Base-by-base conservation (phyloP, 805 yeast genomes). In the Teunomyces pallodes region DNA sequence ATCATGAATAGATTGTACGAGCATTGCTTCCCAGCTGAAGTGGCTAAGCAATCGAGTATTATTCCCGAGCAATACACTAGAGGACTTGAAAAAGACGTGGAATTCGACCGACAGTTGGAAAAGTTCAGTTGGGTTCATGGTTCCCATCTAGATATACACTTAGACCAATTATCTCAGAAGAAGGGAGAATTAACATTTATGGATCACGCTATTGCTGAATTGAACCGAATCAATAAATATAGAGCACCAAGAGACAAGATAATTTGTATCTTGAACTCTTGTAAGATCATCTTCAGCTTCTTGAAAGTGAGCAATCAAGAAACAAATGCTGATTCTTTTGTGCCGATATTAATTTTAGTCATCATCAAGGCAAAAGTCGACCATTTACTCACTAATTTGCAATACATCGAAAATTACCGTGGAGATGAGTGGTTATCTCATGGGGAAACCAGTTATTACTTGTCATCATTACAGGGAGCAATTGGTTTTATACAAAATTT, bases 201-300 rank as follows among this genome's bases (percentile, higher is more conserved):
- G 82, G 56, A 75, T 64, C 56, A 75, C 48, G 94, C 97, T 0
- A 77, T 84, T 1, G 73, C 72, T 9, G 98, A 94, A 65, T 74
- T 94, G 43, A 72, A 75, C 53, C 90, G 90, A 57, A 83, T 94
- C 59, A 86, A 87, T 64, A 76, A 81, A 46, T 95, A 86, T 64
- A 80, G 95, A 56, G 92, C 98, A 0, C 99, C 99, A 12, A 75
- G 99, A 46, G 99, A 95, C 62, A 94, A 94, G 61, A 82, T 90
- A 53, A 89, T 94, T 33, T 94, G 98, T 63, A 76, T 94, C 2
- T 74, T 94, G 52, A 95, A 94, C 67, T 83, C 94, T 46, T 92
- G 97, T 61, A 92, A 92, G 65, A 91, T 94, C 16, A 85, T 95
- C 5, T 91, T 90, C 72, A 95, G 96, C 9, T 75, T 89, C 48